A percentile compares a stretch with the other conserved stretches of the same genome.
Conservation (phyloP, 2,329 filamentous ascomycete genomes). For the Sporothrix globosa region DNA sequence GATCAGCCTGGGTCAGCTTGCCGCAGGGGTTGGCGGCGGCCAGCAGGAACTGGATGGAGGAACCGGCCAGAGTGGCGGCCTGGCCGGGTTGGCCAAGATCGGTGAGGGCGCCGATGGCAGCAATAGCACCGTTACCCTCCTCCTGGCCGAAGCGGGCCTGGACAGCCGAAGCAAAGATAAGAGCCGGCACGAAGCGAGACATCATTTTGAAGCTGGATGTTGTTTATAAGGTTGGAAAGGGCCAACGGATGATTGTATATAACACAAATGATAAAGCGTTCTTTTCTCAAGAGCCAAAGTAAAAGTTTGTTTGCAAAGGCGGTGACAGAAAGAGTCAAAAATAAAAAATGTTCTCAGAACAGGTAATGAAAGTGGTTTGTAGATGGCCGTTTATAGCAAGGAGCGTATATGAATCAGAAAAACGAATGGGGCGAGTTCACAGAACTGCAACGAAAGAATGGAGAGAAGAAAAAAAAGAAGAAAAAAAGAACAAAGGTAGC, state of each 20-base stretch:
- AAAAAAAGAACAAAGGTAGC: slow-evolving; percentile 32
- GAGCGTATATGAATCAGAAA: slow-evolving; percentile 21
- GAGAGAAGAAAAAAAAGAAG: slow-evolving; percentile 31
- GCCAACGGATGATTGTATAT: not conserved
- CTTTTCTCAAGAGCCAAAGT: slow-evolving; percentile 2
- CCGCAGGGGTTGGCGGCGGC: slow-evolving; percentile 52
- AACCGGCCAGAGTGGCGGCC: slow-evolving; percentile 65
- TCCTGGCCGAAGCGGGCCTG: slow-evolving; percentile 66
- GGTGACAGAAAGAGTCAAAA: not conserved
- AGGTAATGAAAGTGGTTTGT: slow-evolving; percentile 17
- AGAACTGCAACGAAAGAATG: slow-evolving; percentile 26
- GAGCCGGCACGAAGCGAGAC: slow-evolving; percentile 44
- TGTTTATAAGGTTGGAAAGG: not conserved
- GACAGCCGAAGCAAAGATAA: slow-evolving; percentile 39
- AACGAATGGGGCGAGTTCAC: slow-evolving; percentile 32
- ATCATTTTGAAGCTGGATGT: slow-evolving; percentile 25
- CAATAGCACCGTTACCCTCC: slow-evolving; percentile 55
- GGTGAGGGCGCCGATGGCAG: slow-evolving; percentile 55
- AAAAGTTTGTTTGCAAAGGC: slow-evolving; percentile 7
- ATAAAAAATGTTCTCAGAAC: slow-evolving; percentile 32
- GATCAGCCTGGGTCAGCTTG: slow-evolving; percentile 64
- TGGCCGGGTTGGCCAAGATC: slow-evolving; percentile 60
- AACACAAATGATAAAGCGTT: not conserved
- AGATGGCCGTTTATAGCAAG: slow-evolving; percentile 16
- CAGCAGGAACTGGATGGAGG: slow-evolving; percentile 63